These are phyloP conservation scores for Penicillium paxilli DNA, from an alignment of 495 filamentous ascomycete species.

Conservation along the genomic window DNA sequence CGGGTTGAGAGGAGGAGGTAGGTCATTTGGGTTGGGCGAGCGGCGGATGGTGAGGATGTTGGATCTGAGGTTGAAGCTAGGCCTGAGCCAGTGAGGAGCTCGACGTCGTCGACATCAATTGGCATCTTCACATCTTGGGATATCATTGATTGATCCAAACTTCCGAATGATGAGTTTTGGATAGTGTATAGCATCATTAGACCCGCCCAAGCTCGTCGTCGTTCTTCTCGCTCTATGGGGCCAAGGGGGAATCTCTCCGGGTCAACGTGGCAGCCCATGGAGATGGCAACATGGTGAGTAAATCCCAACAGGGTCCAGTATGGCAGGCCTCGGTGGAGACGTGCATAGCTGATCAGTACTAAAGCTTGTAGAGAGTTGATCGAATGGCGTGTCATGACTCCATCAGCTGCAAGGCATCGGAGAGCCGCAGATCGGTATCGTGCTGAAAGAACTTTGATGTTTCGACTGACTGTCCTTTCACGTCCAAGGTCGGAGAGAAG, in stretches of 20 bases:
- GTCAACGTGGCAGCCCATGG: constrained; percentile 50
- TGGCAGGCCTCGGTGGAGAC: constrained; percentile 39
- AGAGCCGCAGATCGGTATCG: constrained; percentile 47
- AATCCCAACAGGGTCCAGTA: constrained; percentile 46
- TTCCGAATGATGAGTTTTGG: constrained; percentile 41
- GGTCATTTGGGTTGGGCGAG: constrained; percentile 49
- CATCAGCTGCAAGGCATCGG: constrained; percentile 44
- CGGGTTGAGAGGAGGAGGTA: constrained; percentile 46
- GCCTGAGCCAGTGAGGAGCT: constrained; percentile 35
- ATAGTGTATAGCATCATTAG: constrained; percentile 45
- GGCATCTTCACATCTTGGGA: constrained; percentile 41
- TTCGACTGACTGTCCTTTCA: constrained; percentile 40
- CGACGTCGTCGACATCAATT: constrained; percentile 44
- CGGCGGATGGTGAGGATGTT: constrained; percentile 17
- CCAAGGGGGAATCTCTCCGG: constrained; percentile 42
- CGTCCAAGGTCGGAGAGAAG: constrained; percentile 43
- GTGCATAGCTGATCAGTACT: constrained; percentile 45
- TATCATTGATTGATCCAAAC: constrained; percentile 24
- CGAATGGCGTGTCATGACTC: constrained; percentile 44
- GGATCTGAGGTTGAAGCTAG: constrained; percentile 9
- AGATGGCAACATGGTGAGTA: constrained; percentile 48
- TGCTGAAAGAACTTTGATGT: constrained; percentile 41
- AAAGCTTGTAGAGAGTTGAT: constrained; percentile 49
- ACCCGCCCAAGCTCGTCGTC: constrained; percentile 47
- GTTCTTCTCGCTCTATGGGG: constrained; percentile 46